Evolutionary conservation across 164 flowering plant genomes (phyloP), one percentile per base, ranked within the genome.

Genomic region (Liriodendron chinense): DNA sequence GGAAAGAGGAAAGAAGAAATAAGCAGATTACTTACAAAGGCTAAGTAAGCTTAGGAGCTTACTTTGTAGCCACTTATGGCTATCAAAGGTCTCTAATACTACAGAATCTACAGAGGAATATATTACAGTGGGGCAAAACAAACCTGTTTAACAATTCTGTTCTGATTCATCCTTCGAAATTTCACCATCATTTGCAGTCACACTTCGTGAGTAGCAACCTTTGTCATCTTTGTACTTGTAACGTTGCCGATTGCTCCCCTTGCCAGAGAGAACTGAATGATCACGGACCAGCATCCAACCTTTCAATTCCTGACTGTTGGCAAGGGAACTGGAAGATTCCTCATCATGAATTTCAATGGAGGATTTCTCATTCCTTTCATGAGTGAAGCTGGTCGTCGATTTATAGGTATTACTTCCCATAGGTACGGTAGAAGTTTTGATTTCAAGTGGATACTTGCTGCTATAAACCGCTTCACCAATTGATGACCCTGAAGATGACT

Each of bases 241-340:
- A 6, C 74, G 83, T 74, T 94, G 96, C 13, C 13, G 22, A 18
- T 88, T 90, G 21, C 21, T 72, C 18, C 88, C 89, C 9, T 71
- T 68, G 16, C 98, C 96, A 18, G 87, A 75, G 7, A 91, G 76
- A 66, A 94, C 97, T 16, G 83, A 78, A 26, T 89, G 90, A 81
- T 84, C 96, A 77, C 81, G 79, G 20, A 91, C 90, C 78, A 79
- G 66, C 92, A 92, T 90, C 94, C 92, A 89, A 18, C 97, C 96
- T 0, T 63, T 70, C 0, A 85, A 84, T 8, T 71, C 77, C 84
- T 94, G 97, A 13, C n/a, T 80, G 79, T 92, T 90, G 0, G 65
- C 3, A 48, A 86, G n/a, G 2, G 48, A n/a, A 63, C 76, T 82
- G 12, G 56, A 56, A 12, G 22, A 26, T 0, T 69, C 53, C 20